phyloP scores from a whole-genome alignment of 495 filamentous ascomycete genomes.

The Neurospora sp. region DNA sequence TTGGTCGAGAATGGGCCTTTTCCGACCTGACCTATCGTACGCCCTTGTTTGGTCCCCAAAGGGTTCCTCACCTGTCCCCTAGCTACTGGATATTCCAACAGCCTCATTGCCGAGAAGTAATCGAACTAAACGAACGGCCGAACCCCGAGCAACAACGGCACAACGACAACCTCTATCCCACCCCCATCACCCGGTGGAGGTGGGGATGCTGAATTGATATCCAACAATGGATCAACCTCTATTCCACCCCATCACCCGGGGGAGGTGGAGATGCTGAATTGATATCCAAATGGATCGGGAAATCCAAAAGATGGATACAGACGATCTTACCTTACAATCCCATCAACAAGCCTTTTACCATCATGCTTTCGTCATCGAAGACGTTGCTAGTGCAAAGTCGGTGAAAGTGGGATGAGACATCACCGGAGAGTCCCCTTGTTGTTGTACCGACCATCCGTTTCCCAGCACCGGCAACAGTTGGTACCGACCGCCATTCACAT shows the following conservation, averaged over 20 bases:
- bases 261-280: not conserved
- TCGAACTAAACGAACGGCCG: not conserved
- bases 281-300: not conserved
- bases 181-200: not conserved
- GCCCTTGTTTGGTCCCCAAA: not conserved
- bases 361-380: not conserved
- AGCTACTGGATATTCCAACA: not conserved
- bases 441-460: not conserved
- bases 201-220: not conserved
- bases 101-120: not conserved
- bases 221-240: not conserved
- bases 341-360: not conserved
- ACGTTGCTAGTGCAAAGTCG: not conserved
- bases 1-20: not conserved
- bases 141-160: not conserved
- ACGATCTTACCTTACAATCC: not conserved
- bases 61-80: not conserved
- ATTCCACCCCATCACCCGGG: not conserved
- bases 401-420: not conserved
- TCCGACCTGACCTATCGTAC: not conserved
- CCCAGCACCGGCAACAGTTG: not conserved
- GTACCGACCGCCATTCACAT: not conserved
- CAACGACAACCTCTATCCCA: not conserved
- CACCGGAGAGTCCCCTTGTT: not conserved
- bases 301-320: not conserved